phyloP scores from a whole-genome alignment of 352 stramenopile genomes.

The Nothophytophthora sp. region DNA sequence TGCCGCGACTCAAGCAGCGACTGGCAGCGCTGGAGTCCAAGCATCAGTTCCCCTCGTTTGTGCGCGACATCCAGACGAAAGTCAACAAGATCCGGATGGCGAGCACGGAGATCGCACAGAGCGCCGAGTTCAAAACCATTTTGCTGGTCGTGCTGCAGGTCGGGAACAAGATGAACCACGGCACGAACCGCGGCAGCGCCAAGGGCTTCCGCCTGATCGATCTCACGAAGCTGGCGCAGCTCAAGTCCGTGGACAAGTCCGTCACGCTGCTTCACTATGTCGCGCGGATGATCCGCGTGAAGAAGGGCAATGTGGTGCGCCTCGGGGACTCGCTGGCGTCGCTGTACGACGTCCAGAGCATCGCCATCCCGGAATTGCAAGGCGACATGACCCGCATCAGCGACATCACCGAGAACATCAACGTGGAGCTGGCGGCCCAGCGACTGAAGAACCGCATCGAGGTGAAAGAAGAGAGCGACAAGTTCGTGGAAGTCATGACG shows the following conservation, averaged over 20 bases:
- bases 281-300: conserved; percentile 63
- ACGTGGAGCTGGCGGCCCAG: conserved; percentile 63
- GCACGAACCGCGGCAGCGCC: conserved; percentile 62
- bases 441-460: conserved; percentile 80
- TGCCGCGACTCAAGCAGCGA: conserved; percentile 68
- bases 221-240: conserved; percentile 67
- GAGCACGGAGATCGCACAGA: conserved; percentile 61
- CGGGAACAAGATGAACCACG: conserved; percentile 88
- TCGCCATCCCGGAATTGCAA: conserved; percentile 72
- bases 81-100: conserved; percentile 59
- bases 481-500: conserved; percentile 69
- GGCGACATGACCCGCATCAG: conserved; percentile 67
- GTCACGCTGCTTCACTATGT: conserved; percentile 79
- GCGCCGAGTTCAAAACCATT: conserved; percentile 67
- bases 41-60: conserved; percentile 61
- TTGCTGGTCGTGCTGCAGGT: conserved; percentile 76
- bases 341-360: conserved; percentile 78
- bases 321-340: conserved; percentile 64
- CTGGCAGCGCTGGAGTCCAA: conserved; percentile 60
- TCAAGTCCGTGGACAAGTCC: conserved; percentile 64
- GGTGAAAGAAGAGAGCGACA: conserved; percentile 55
- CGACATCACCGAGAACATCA: conserved; percentile 63
- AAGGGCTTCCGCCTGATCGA: conserved; percentile 72
- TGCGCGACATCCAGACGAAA: conserved; percentile 70
- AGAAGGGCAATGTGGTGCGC: conserved; percentile 64